phyloP scores from a whole-genome alignment of 495 filamentous ascomycete genomes.

The Parmelia sp. region DNA sequence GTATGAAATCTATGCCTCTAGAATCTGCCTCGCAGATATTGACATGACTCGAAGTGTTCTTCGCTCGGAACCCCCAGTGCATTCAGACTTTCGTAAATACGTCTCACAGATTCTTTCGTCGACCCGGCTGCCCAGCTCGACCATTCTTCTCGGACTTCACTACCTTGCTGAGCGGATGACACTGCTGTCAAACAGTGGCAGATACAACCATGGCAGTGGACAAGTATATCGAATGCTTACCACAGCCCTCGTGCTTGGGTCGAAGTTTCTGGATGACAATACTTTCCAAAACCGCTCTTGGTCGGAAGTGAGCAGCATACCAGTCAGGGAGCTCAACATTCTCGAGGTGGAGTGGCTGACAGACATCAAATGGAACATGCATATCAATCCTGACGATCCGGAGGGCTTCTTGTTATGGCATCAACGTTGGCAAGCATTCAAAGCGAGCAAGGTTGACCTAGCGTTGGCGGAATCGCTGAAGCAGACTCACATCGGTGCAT shows the following conservation, averaged over 20 bases:
- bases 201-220: conserved; percentile 54
- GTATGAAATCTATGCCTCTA: conserved; percentile 59
- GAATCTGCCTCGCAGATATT: conserved; percentile 62
- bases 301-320: conserved; percentile 94
- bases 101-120: conserved; percentile 90
- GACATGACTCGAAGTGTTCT: conserved; percentile 67
- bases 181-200: conserved; percentile 54
- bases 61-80: conserved; percentile 57
- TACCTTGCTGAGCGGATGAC: conserved; percentile 81
- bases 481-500: conserved; percentile 58
- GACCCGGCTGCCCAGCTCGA: conserved; percentile 89
- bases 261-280: conserved; percentile 98
- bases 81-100: conserved; percentile 86
- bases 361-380: conserved; percentile 79
- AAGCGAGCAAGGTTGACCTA: conserved; percentile 53
- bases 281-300: conserved; percentile 99
- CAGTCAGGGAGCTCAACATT: conserved; percentile 78
- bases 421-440: conserved; percentile 76
- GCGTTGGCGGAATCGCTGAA: conserved; percentile 47
- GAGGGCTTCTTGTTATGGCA: conserved; percentile 81
- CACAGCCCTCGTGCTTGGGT: conserved; percentile 79
- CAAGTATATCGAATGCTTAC: conserved; percentile 90
- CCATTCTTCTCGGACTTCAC: conserved; percentile 86
- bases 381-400: conserved; percentile 61
- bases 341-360: conserved; percentile 89